Conservation (phyloP, 2,329 filamentous ascomycete species). For the Cercospora sp. region DNA sequence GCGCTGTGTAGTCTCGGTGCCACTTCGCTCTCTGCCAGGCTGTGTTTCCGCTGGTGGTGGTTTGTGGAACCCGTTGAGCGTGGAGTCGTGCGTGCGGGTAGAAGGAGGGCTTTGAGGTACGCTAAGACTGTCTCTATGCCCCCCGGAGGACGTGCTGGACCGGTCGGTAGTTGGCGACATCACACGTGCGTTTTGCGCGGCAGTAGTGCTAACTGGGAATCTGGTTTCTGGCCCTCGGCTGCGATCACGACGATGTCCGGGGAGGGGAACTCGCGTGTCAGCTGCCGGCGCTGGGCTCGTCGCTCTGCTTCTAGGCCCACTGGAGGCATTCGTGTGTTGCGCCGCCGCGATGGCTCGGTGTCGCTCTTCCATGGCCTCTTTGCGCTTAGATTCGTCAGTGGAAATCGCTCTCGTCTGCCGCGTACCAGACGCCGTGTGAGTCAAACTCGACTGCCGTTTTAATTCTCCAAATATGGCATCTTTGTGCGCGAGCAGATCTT, state of each 20-base stretch:
- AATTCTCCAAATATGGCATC: slow-evolving; percentile 93
- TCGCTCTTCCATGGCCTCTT: slow-evolving; percentile 90
- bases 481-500: slow-evolving; percentile 91
- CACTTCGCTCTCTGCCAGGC: slow-evolving; percentile 22
- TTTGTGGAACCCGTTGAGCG: slow-evolving; percentile 36
- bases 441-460: slow-evolving; percentile 80
- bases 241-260: slow-evolving; percentile 73
- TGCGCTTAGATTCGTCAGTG: slow-evolving; percentile 92
- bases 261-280: slow-evolving; percentile 37
- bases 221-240: slow-evolving; percentile 68
- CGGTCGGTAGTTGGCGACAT: slow-evolving; percentile 33
- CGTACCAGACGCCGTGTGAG: slow-evolving; percentile 61
- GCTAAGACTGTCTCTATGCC: slow-evolving; percentile 69
- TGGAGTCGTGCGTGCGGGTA: slow-evolving; percentile 21
- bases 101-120: slow-evolving; percentile 62
- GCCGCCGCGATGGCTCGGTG: slow-evolving; percentile 70
- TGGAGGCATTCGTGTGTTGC: slow-evolving; percentile 32
- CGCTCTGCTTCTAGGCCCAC: slow-evolving; percentile 42
- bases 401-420: slow-evolving; percentile 76
- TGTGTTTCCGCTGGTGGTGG: slow-evolving; percentile 34
- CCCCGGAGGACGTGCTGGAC: slow-evolving; percentile 35
- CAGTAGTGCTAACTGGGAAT: slow-evolving; percentile 68
- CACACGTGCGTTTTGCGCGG: slow-evolving; percentile 52
- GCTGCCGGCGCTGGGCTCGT: slow-evolving; percentile 46
- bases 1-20: slow-evolving; percentile 29